These are phyloP conservation scores for Poronia punctata DNA, from an alignment of 495 filamentous ascomycete species.

Conservation along the genomic window DNA sequence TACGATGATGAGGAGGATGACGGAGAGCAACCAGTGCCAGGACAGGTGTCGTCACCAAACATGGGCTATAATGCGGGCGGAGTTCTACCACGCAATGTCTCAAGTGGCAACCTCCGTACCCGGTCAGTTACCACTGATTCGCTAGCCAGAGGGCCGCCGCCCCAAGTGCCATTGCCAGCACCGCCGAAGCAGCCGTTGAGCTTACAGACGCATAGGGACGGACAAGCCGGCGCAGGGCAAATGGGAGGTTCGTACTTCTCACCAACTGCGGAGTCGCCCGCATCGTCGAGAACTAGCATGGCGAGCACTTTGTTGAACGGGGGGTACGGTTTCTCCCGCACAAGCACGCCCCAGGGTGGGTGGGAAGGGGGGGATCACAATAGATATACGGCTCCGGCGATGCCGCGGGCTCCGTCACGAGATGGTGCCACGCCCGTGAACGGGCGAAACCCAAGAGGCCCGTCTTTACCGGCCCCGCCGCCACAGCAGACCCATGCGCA, in stretches of 20 bases:
- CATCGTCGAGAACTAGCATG: conserved; percentile 70
- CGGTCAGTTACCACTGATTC: conserved; percentile 71
- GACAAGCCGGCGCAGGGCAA: conserved; percentile 42
- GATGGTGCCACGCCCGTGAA: conserved; percentile 62
- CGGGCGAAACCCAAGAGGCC: conserved; percentile 63
- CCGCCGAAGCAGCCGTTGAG: conserved; percentile 50
- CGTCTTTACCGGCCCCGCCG: conserved; percentile 66
- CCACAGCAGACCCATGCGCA: conserved; percentile 49
- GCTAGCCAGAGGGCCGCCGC: conserved; percentile 49
- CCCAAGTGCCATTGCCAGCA: conserved; percentile 61
- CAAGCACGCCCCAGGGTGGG: conserved; percentile 54
- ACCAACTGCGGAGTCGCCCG: conserved; percentile 74
- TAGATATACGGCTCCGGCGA: conserved; percentile 80
- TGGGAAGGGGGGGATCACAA: conserved; percentile 62
- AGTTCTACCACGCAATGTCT: conserved; percentile 65
- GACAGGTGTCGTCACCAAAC: conserved; percentile 29
- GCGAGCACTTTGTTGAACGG: conserved; percentile 50
- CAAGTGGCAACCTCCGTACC: conserved; percentile 71
- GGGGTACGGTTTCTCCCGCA: conserved; percentile 70
- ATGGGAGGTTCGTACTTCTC: conserved; percentile 81
- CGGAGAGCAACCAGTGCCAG: conserved; percentile 17
- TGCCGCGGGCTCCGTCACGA: conserved; percentile 69
- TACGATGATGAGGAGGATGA: conserved; percentile 71
- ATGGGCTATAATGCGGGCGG: conserved; percentile 32
- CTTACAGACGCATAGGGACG: conserved; percentile 62